These are phyloP conservation scores for Neofusicoccum cordaticola DNA, from an alignment of 2,329 filamentous ascomycete genomes.

Conservation along the genomic window DNA sequence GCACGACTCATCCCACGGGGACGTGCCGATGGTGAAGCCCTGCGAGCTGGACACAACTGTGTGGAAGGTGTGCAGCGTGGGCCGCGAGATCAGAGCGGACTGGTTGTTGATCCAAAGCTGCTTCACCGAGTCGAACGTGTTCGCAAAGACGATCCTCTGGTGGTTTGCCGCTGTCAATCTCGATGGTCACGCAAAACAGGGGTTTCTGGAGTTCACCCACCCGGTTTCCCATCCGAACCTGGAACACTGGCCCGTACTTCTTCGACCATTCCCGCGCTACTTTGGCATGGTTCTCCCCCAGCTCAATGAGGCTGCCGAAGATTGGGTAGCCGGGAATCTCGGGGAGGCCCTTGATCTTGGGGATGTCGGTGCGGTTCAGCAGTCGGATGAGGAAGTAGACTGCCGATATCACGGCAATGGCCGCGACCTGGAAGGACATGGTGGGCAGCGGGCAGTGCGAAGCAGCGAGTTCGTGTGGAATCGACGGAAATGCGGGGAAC, in stretches of 20 bases:
- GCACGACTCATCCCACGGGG: conserved; percentile 79
- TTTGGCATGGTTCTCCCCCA: conserved; percentile 47
- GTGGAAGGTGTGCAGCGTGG: conserved; percentile 78
- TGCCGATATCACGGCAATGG: conserved; percentile 41
- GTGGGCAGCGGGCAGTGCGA: background rate
- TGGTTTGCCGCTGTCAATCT: background rate
- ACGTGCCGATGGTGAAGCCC: conserved; percentile 79
- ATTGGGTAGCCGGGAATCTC: conserved; percentile 48
- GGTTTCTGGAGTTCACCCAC: conserved; percentile 37
- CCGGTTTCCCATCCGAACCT: conserved; percentile 61
- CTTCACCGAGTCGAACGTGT: conserved; percentile 71
- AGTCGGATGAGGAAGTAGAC: conserved; percentile 40
- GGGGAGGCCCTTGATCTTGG: conserved; percentile 48
- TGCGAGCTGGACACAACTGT: conserved; percentile 73
- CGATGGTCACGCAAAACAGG: background rate
- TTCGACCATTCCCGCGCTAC: conserved; percentile 47
- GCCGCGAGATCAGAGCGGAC: conserved; percentile 72
- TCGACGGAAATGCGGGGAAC: background rate
- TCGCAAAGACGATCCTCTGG: conserved; percentile 71
- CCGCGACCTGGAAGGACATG: conserved; percentile 42
- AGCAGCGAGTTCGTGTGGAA: background rate
- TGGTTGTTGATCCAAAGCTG: conserved; percentile 77
- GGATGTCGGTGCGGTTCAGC: conserved; percentile 46
- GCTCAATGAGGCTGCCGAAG: conserved; percentile 46
- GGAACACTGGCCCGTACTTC: conserved; percentile 51